Conservation (phyloP, 2,329 filamentous ascomycete genomes). For the Cyphellophora attinorum region DNA sequence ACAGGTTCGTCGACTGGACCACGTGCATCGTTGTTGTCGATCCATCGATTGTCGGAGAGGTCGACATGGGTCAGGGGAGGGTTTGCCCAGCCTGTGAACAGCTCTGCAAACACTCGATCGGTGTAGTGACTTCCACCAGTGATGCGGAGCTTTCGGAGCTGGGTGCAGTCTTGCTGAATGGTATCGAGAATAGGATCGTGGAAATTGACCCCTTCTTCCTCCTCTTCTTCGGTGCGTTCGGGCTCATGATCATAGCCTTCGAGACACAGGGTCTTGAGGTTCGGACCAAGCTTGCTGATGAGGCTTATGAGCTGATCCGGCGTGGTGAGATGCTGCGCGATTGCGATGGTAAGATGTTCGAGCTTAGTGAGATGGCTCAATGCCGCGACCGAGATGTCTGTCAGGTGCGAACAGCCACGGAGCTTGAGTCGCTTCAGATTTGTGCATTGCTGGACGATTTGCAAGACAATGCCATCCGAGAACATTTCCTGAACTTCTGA, state of each 20-base stretch:
- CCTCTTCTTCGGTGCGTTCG: constrained; percentile 33
- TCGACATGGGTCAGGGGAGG: constrained; percentile 61
- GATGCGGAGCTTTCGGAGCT: constrained; percentile 63
- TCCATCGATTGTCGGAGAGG: constrained; percentile 56
- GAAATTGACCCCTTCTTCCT: constrained; percentile 62
- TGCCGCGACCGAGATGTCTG: constrained; percentile 53
- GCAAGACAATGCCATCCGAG: constrained; percentile 56
- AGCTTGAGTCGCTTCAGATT: constrained; percentile 69
- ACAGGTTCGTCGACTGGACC: constrained; percentile 49
- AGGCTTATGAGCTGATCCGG: constrained; percentile 51
- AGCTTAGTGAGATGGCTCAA: constrained; percentile 56
- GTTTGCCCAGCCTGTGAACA: constrained; percentile 35
- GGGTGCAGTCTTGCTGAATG: constrained; percentile 62
- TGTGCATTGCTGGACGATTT: constrained; percentile 56
- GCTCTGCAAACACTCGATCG: neutral
- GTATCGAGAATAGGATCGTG: constrained; percentile 61
- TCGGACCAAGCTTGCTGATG: constrained; percentile 51
- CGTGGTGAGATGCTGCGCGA: constrained; percentile 48
- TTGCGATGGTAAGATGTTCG: constrained; percentile 64
- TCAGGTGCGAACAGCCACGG: constrained; percentile 66
- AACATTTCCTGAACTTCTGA: constrained; percentile 80
- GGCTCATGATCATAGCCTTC: constrained; percentile 46
- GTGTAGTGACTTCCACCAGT: constrained; percentile 53
- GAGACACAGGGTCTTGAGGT: constrained; percentile 69
- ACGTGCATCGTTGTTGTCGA: constrained; percentile 60